A percentile compares a stretch with the other conserved stretches of the same genome.
These are phyloP conservation scores for Saitozyma sp. DNA, from an alignment of 768 basidiomycete species.

Conservation along the genomic window DNA sequence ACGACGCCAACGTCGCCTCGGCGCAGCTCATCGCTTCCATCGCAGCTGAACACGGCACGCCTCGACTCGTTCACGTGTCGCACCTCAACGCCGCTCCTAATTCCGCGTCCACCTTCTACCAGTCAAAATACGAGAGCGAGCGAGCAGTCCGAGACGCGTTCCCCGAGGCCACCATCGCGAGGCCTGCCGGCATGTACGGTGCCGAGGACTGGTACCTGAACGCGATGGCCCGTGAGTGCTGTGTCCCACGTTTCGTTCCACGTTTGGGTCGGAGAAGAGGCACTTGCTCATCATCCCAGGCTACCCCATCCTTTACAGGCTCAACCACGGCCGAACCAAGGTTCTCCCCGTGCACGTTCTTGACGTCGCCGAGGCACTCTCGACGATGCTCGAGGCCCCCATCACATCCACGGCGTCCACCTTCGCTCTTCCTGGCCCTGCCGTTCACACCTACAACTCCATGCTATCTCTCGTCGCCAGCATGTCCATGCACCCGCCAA, in stretches of 20 bases:
- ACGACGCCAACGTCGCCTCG: slow-evolving; percentile 75
- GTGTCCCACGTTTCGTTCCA: background rate
- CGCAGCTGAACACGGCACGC: slow-evolving; percentile 72
- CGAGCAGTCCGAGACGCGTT: slow-evolving; percentile 78
- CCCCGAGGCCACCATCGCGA: slow-evolving; percentile 80
- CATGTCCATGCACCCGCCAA: slow-evolving; percentile 74
- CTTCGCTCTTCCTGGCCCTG: slow-evolving; percentile 83
- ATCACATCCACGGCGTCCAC: slow-evolving; percentile 59
- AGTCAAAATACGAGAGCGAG: slow-evolving; percentile 87
- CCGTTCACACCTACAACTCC: slow-evolving; percentile 72
- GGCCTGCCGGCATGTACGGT: slow-evolving; percentile 85
- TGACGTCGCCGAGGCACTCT: slow-evolving; percentile 90
- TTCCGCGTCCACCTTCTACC: slow-evolving; percentile 80
- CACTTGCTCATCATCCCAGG: slow-evolving; percentile 56
- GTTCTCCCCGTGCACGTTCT: slow-evolving; percentile 90
- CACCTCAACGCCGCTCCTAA: slow-evolving; percentile 83
- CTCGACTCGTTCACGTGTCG: slow-evolving; percentile 87
- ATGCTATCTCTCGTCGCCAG: slow-evolving; percentile 64
- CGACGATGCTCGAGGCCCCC: slow-evolving; percentile 67
- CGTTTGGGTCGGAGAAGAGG: background rate
- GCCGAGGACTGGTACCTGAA: slow-evolving; percentile 91
- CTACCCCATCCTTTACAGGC: slow-evolving; percentile 90
- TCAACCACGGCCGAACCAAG: slow-evolving; percentile 83
- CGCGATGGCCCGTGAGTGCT: slow-evolving; percentile 77
- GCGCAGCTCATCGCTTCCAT: slow-evolving; percentile 83